Base-by-base conservation (phyloP, 2,329 filamentous ascomycete species). In the Beauveria brongniartii region DNA sequence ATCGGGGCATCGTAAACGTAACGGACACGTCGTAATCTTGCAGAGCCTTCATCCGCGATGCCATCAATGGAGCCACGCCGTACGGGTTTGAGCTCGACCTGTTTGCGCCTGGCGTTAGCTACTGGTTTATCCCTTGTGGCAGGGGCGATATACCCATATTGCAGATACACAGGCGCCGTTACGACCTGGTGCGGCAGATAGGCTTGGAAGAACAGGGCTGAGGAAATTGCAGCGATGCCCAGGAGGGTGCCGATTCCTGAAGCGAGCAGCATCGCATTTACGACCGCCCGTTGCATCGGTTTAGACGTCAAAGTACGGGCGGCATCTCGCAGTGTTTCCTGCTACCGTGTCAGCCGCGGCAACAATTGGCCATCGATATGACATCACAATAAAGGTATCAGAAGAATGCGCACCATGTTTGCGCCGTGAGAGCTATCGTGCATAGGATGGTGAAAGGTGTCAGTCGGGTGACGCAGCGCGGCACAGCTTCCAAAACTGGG, bases 1-100 rank as follows among this genome's bases (percentile, higher is more conserved):
- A 94, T 46, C 88, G 86, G 20, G 94, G 94, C 64, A 99, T 79
- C 3, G 83, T 82, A 37, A 99, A 80, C 24, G 84, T 79, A 1
- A 97, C 80, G 5, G 83, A 81, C 47, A 99, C 82, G 72, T 97
- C 92, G 78, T 99, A 99, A 53, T 87, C 82, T 72, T 97, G 93
- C 52, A 84, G 80, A 20, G 84, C 78, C 65, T 88, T 84, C 64
- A 94, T 76, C 52, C 83, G 79, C 18, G 77, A 72, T 1, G 64
- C 65, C n/a, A 73, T 68, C 37, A 85, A 74, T 28, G 77, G 72
- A 14, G 77, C 72, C 54, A 83, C 68, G 61, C 78, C 82, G 64
- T 80, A 85, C 1, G 82, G 82, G 62, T 84, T 78, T n/a, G 70
- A 63, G 7, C 78, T 78, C 63, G 77, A 76, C 51, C 79, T 82